Base-by-base conservation (phyloP, 1,284 basidiomycete species). In the Naganishia albida region DNA sequence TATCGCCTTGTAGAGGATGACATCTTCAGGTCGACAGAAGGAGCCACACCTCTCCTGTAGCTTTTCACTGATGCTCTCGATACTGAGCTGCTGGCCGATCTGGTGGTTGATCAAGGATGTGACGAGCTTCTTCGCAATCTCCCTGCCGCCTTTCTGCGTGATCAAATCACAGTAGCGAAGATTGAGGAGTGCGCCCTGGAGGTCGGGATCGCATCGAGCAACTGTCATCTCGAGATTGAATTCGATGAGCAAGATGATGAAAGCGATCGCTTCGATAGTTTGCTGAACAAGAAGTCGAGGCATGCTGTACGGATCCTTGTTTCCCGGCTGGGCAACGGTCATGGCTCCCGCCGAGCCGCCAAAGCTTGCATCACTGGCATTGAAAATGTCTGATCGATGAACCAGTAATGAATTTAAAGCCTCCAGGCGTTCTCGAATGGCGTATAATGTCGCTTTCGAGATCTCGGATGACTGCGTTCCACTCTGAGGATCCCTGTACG, bases 1-100 rank as follows among this genome's bases (percentile, higher is more conserved):
- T 74, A 92, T 89, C 0, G 95, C 95, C 89, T 99, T 99, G 83
- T 99, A 98, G 55, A 97, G 81, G 82, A 97, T 90, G 49, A 99
- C 96, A 80, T 99, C 96, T 74, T 97, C 96, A 0, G 95, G 89
- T 72, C 92, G 94, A 79, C 94, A 98, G 84, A 99, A 99, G 20
- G 91, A 91, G 0, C 93, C 94, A 73, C 96, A 99, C 73, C 93
- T 85, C 74, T 90, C 88, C 76, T 99, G 95, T 39, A 99, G 81
- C 62, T 93, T 87, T 72, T 97, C 91, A 72, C 92, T 95, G 72
- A 99, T 90, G 2, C 91, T 91, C 78, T 99, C 96, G 69, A 97
- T 89, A 72, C 91, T 93, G 56, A 93, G 89, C 76, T 97, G 93
- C 74, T 95, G 90, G 16, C 91, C 91, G 71, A 98, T 98, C 76